Evolutionary conservation across 495 filamentous ascomycete genomes (phyloP), one percentile per base, ranked within the genome.

Genomic region (Hypoxylon intermedium): DNA sequence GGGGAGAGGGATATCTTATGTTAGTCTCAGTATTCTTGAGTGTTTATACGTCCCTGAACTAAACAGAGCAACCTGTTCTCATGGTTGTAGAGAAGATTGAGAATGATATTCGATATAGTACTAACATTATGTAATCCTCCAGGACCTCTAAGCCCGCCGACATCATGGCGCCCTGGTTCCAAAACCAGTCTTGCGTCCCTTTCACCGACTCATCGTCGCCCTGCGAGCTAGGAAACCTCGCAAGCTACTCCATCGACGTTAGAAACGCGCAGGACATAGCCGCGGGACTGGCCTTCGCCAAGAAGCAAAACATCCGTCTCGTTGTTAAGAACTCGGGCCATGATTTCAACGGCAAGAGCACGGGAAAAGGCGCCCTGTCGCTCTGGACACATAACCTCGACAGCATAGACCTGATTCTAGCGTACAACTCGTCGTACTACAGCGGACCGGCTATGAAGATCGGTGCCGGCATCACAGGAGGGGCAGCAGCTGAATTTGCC

Each of bases 351-450:
- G 78, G 78, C 0, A 69, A 70, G n/a, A 76, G 74, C 3, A 68
- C 75, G 5, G 85, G 85, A n/a, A 70, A 73, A 12, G 83, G 83
- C 20, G 75, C 77, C 6, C 69, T 88, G 9, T 67, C 70, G 9
- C 64, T 88, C 31, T 88, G 84, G 84, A 88, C 80, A 0, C 80
- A 84, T 50, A 69, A 82, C 30, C 67, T 88, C 13, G 84, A 85
- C 63, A 53, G 70, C 2, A 71, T 77, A 5, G 30, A 71, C 4
- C 65, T 75, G 23, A 50, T 74, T 26, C 24, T 65, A 26, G 45
- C 72, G 15, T 80, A 79, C 61, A 30, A 36, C 1, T 59, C 58
- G 20, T 34, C 42, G 0, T 19, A 45, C 45, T 83, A 80, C 63
- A 63, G 41, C 3, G 82, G 81, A 0, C 67, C 77, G 0, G 82